Conservation (phyloP, 768 basidiomycete species). For the Phylloporus scabripes region DNA sequence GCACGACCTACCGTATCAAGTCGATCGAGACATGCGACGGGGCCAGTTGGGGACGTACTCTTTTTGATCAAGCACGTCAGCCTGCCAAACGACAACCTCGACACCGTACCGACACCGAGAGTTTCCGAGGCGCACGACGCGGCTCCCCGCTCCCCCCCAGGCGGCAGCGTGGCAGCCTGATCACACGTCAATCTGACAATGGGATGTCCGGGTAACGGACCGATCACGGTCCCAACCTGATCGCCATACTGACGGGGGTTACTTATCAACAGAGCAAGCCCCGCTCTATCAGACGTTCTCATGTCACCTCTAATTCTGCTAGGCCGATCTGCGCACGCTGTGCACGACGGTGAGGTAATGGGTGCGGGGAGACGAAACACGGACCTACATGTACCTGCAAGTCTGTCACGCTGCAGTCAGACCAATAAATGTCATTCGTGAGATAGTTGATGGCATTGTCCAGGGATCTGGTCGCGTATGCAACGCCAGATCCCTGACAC, state of each 20-base stretch:
- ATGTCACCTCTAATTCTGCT: background rate
- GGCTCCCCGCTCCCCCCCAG: background rate
- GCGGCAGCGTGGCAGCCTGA: background rate
- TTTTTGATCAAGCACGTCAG: background rate
- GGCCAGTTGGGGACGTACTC: no score
- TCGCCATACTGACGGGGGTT: background rate
- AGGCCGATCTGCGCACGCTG: background rate
- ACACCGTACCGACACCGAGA: background rate
- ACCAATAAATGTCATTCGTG: background rate
- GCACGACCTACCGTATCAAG: background rate
- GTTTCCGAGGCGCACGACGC: no score
- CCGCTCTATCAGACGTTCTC: background rate
- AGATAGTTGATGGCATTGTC: background rate
- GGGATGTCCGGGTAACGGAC: background rate
- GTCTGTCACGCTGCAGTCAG: no score
- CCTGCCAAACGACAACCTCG: background rate
- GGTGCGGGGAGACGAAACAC: background rate
- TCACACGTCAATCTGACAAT: background rate
- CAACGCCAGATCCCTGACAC: background rate
- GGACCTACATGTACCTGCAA: background rate
- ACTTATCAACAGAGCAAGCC: background rate
- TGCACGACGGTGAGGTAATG: background rate
- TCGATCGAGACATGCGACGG: no score
- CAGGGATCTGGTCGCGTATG: background rate
- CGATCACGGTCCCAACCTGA: background rate